Conservation (phyloP, 495 filamentous ascomycete genomes). For the Usnea hakonensis region DNA sequence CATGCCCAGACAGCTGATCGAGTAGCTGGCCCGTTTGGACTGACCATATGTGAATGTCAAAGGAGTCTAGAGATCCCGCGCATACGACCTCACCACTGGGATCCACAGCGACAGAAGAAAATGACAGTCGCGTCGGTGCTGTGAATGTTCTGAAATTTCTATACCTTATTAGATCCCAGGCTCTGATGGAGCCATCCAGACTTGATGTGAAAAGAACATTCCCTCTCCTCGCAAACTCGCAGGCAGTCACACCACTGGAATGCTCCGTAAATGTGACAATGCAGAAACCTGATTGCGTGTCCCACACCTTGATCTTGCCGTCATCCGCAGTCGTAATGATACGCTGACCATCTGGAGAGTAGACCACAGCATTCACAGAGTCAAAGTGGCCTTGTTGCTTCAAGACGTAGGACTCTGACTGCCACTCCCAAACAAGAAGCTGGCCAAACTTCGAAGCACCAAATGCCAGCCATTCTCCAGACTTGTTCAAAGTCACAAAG, state of each 20-base stretch:
- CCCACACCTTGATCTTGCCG: slow-evolving; percentile 98
- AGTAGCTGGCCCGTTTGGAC: slow-evolving; percentile 95
- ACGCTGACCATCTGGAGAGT: slow-evolving; percentile 87
- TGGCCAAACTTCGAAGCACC: slow-evolving; percentile 94
- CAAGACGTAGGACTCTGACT: slow-evolving; percentile 97
- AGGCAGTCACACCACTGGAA: slow-evolving; percentile 89
- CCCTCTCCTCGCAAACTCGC: slow-evolving; percentile 87
- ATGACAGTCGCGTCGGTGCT: slow-evolving; percentile 80
- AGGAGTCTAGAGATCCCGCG: slow-evolving; percentile 88
- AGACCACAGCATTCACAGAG: slow-evolving; percentile 86
- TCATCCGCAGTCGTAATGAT: slow-evolving; percentile 92
- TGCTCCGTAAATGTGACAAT: slow-evolving; percentile 98
- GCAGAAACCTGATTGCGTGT: slow-evolving; percentile 91
- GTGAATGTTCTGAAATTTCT: slow-evolving; percentile 97
- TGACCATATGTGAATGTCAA: slow-evolving; percentile 96
- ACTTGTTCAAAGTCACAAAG: slow-evolving; percentile 82
- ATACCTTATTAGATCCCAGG: slow-evolving; percentile 95
- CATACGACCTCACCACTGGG: slow-evolving; percentile 93
- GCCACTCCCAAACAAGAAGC: slow-evolving; percentile 97
- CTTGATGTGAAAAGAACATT: slow-evolving; percentile 93
- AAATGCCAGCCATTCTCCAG: slow-evolving; percentile 95
- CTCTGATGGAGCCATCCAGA: slow-evolving; percentile 84
- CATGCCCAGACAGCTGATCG: slow-evolving; percentile 83
- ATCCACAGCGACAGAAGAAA: slow-evolving; percentile 91
- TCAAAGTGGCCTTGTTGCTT: slow-evolving; percentile 98